Evolutionary conservation across 2,329 filamentous ascomycete genomes (phyloP), one percentile per base, ranked within the genome.

Genomic region (Lasiodiplodia gonubiensis): DNA sequence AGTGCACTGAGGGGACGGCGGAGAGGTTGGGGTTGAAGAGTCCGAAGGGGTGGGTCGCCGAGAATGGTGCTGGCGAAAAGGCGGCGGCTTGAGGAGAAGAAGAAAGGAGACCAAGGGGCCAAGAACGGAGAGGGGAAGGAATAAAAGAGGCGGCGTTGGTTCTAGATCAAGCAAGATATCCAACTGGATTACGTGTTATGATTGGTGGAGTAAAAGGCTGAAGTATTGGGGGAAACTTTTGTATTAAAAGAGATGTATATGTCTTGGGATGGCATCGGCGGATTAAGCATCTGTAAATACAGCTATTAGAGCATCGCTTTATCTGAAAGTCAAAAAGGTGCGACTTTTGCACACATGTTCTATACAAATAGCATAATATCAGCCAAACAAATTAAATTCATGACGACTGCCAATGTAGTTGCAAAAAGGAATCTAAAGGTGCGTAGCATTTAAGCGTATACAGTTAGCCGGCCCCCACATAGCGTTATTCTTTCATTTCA

Each of bases 1-100:
- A 53, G 37, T 72, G 76, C 67, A 82, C 79, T 1, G 74, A 80
- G 52, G 70, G 70, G 0, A 57, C 52, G 21, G 72, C 70, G 18
- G 72, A 74, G 66, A 70, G 57, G 63, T 35, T 72, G 39, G 72
- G 71, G 0, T 54, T 75, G 68, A 71, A 27, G 49, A 67, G 69
- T 64, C 71, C 72, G 27, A 67, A 67, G 51, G 69, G 66, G n/a
- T 71, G 71, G 71, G 63, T 68, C 21, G 49, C 37, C 6, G 27
- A 30, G 10, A n/a, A 59, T 23, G 42, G 42, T 46, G 18, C 2
- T 6, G 12, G 2, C 18, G 42, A 23, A 16, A 18, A n/a, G 42
- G 25, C 16, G 23, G 6, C 25, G 25, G 2, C 12, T 10, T 30
- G 35, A 42, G n/a, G 37, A 35, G 16, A 42, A 21, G 33, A 25